phyloP scores from a whole-genome alignment of 1,284 basidiomycete genomes.

The Cerioporus squamosus region DNA sequence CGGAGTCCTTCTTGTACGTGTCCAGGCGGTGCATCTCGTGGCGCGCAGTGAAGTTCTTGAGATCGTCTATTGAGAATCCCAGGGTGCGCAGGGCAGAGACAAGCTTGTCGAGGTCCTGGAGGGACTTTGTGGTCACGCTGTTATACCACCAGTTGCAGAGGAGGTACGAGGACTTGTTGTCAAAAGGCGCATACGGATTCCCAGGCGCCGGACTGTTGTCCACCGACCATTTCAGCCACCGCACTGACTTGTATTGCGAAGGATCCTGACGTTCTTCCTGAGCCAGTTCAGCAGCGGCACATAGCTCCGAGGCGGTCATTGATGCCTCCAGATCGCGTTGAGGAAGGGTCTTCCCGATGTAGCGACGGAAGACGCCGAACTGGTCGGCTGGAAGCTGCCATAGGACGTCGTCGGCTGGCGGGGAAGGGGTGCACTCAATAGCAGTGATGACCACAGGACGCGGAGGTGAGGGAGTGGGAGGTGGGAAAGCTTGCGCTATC shows the following conservation, averaged over 20 bases:
- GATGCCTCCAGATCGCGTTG: too few species aligned
- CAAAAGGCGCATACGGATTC: background rate
- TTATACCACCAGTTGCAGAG: conserved; percentile 5
- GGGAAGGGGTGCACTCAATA: background rate
- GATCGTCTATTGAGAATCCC: conserved; percentile 17
- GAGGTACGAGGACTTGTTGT: background rate
- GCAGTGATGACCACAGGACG: background rate
- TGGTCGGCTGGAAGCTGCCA: too few species aligned
- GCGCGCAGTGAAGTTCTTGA: too few species aligned
- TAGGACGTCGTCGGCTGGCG: too few species aligned
- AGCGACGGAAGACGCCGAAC: too few species aligned
- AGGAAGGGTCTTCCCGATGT: too few species aligned
- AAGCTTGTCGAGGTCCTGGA: background rate
- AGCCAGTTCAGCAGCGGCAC: too few species aligned
- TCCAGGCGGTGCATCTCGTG: conserved; percentile 22
- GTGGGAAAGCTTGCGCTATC: background rate
- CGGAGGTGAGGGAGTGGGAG: background rate
- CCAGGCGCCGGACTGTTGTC: background rate
- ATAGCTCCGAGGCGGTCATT: too few species aligned
- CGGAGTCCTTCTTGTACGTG: background rate
- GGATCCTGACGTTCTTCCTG: too few species aligned
- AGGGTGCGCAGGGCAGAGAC: conserved; percentile 26
- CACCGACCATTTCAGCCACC: too few species aligned
- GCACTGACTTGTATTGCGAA: too few species aligned
- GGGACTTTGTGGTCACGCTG: background rate